Base-by-base conservation (phyloP, 768 basidiomycete genomes). In the Phanerodontia chrysosporium region DNA sequence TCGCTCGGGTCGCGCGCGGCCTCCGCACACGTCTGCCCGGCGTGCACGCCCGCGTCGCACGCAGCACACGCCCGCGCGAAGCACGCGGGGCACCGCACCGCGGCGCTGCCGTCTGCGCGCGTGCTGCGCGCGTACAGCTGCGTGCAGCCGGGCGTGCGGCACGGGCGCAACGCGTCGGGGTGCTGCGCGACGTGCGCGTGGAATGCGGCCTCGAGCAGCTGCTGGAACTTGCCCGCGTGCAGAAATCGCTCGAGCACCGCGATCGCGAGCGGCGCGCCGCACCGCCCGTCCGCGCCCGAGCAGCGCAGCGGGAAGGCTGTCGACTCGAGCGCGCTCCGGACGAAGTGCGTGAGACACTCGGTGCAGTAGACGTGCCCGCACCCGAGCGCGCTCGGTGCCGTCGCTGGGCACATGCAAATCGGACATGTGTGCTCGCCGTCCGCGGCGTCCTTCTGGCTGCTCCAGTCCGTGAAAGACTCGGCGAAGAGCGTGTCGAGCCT, bases 341-440 rank as follows among this genome's bases (percentile, higher is more conserved):
- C 66, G 63, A 78, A 81, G 62, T 80, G 80, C 10, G 71, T 74
- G 22, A 83, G 59, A 60, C 83, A 85, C 16, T 69, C 71, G 5
- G 74, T 70, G 64, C 83, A 85, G 62, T 81, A 83, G 12, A 70
- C 63, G 62, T 85, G 83, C 8, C 76, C 76, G 59, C 83, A 85
- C 0, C 67, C 72, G 21, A 83, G 71, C 28, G 67, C 57, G n/a
- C 78, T 69, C 1, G 80, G 76, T 51, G 74, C 67, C 0, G 75
- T 74, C 22, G 74, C 70, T 3, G 72, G 62, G 58, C 80, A 78
- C 51, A 76, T 78, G 64, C 86, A 87, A 46, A 87, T 74, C 5
- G 85, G 84, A 62, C 85, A 87, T 2, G 55, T 62, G 16, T 64
- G 49, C 30, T 52, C 60, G 24, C 21, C 48, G 51, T 45, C 29